Conservation (phyloP, 2,329 filamentous ascomycete genomes). For the Xylariaceae sp. region DNA sequence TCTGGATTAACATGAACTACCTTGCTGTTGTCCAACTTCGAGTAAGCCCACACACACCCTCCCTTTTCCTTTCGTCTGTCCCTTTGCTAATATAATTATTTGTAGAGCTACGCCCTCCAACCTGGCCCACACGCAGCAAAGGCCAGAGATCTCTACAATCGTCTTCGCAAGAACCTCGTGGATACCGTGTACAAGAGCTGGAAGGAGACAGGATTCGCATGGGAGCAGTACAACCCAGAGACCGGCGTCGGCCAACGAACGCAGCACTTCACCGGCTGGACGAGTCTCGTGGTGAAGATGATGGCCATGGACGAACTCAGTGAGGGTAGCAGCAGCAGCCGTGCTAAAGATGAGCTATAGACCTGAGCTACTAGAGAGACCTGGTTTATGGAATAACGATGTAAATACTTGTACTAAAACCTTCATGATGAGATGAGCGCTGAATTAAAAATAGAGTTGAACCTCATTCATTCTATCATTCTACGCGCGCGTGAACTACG, state of each 20-base stretch:
- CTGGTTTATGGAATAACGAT: constrained; percentile 5
- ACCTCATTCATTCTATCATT: neutral
- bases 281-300: constrained; percentile 94
- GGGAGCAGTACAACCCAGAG: constrained; percentile 97
- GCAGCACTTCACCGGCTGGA: constrained; percentile 98
- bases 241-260: constrained; percentile 90
- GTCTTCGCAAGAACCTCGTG: constrained; percentile 76
- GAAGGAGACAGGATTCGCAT: constrained; percentile 89
- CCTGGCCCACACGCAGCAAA: constrained; percentile 62
- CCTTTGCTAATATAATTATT: constrained; percentile 8
- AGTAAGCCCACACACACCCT: constrained; percentile 45
- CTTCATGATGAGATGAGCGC: constrained; percentile 10
- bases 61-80: neutral
- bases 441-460: constrained; percentile 10
- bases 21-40: constrained; percentile 71
- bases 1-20: constrained; percentile 98
- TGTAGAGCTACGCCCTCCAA: constrained; percentile 57
- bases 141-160: constrained; percentile 68
- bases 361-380: neutral
- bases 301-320: constrained; percentile 82
- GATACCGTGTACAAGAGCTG: constrained; percentile 84
- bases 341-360: constrained; percentile 45
- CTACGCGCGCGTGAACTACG: neutral
- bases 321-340: constrained; percentile 26
- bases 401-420: constrained; percentile 11